Conservation (phyloP, 352 stramenopile genomes). For the Phytophthora meadii region DNA sequence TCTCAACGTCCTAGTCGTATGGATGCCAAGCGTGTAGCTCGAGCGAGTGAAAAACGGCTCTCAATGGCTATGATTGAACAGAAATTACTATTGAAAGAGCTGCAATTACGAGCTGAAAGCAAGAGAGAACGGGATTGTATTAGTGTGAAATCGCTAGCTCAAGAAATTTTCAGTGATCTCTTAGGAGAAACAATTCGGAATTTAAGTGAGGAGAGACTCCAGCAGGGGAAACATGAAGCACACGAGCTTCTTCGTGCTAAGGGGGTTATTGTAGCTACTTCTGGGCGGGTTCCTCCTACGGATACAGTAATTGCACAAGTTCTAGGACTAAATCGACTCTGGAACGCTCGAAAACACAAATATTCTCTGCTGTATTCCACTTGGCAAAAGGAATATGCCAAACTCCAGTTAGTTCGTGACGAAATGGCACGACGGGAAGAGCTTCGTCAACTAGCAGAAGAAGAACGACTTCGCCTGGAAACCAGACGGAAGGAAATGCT, state of each 20-base stretch:
- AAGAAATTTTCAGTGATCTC: constrained; percentile 36
- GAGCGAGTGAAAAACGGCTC: constrained; percentile 70
- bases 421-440: constrained; percentile 66
- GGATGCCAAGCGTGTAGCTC: constrained; percentile 54
- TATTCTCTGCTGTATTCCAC: constrained; percentile 35
- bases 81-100: constrained; percentile 43
- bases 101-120: constrained; percentile 25
- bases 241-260: constrained; percentile 22
- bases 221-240: constrained; percentile 25
- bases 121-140: constrained; percentile 41
- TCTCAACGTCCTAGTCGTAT: constrained; percentile 40
- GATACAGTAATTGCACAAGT: constrained; percentile 5
- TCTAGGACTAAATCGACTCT: constrained; percentile 53
- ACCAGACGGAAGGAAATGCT: constrained; percentile 67
- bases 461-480: constrained; percentile 55
- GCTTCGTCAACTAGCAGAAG: constrained; percentile 53
- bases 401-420: constrained; percentile 51
- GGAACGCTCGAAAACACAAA: constrained; percentile 49
- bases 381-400: constrained; percentile 56
- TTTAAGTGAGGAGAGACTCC: constrained; percentile 35
- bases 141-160: constrained; percentile 23
- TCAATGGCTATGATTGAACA: constrained; percentile 67
- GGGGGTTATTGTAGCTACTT: constrained; percentile 16
- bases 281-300: background rate
- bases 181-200: constrained; percentile 28